Conservation (phyloP, 331 rosid species). For the Rosa hybrid region DNA sequence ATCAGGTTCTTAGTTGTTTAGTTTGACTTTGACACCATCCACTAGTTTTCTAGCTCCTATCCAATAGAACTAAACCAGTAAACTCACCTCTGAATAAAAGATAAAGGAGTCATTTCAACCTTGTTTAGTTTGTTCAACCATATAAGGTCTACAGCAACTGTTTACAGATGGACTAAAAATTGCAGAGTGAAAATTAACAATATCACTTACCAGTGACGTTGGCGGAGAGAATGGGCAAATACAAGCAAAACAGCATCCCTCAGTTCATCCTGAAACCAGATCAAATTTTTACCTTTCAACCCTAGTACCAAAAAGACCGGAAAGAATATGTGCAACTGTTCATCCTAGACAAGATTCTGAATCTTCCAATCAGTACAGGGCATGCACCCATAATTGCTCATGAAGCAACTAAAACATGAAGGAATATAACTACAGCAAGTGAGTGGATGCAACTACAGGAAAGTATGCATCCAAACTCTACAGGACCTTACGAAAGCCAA, state of each 20-base stretch:
- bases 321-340: background rate
- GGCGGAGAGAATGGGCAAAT: constrained; percentile 94
- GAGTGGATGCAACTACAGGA: background rate
- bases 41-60: background rate
- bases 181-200: constrained; percentile 18
- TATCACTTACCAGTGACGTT: constrained; percentile 83
- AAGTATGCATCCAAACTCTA: background rate
- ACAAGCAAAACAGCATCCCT: constrained; percentile 97
- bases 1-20: background rate
- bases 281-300: constrained; percentile 19
- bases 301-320: background rate
- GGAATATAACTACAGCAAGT: background rate
- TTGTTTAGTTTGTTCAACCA: background rate
- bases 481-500: background rate
- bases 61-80: background rate
- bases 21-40: background rate
- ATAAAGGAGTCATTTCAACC: background rate
- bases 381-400: background rate
- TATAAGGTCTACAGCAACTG: background rate
- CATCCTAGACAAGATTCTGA: background rate
- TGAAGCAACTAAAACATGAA: constrained; percentile 3
- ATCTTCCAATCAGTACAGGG: background rate
- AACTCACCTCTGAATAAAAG: background rate
- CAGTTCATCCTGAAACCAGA: constrained; percentile 78
- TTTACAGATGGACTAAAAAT: background rate